Evolutionary conservation across 2,329 filamentous ascomycete genomes (phyloP), one percentile per base, ranked within the genome.

Genomic region (Chrysosporium queenslandicum): DNA sequence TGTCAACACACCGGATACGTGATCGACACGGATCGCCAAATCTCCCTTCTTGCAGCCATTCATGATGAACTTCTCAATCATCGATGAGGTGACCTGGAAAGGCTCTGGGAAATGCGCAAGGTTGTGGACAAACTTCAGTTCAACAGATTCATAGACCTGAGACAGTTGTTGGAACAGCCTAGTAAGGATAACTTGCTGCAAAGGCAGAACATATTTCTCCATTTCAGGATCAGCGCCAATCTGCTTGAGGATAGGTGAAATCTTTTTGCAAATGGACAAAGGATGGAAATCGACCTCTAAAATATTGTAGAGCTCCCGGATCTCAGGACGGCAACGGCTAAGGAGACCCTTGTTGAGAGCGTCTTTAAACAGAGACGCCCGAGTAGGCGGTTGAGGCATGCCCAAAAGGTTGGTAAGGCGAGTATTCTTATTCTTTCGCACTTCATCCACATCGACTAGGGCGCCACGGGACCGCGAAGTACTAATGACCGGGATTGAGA

Each of bases 1-100:
- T 68, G 89, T 96, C 55, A 98, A 81, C 46, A 96, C 87, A 55
- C 92, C 89, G 50, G 90, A 91, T 56, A 89, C 89, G 67, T 98
- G 92, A 67, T 97, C 87, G 72, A 97, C 88, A 56, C 92, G 89
- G 63, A 98, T 94, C 50, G 92, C 86, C 42, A 98, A 79, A 63
- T 98, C 92, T 53, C 92, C 92, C 81, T 98, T 98, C 82, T 98
- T 98, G 80, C 94, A 97, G 58, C 92, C 92, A 71, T 98, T 98
- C 92, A 98, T 98, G 78, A 98, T 97, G 78, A 98, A 98, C 76
- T 97, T 98, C 77, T 98, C 92, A 60, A 98, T 94, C 56, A 87
- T 94, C 59, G 85, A 82, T 50, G 86, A 83, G 58, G 81, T 86
- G 60, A 97, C 89, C 73, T 96, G 86, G 80, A 94, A 97, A 39